Conservation (phyloP, 305 asterid species). For the Solanum hybrid region DNA sequence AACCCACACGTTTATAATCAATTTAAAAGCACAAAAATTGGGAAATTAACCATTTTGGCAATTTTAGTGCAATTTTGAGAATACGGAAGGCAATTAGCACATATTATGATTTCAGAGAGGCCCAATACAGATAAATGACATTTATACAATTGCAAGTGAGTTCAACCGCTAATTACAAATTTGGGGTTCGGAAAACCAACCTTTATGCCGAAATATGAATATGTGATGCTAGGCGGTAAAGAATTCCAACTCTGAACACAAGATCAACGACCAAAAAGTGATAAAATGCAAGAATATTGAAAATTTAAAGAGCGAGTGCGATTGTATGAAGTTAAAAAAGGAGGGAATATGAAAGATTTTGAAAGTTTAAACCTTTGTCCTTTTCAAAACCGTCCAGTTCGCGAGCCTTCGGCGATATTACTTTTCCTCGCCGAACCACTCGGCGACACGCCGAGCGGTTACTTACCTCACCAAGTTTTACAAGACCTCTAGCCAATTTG, state of each 20-base stretch:
- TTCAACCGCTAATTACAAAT: background rate
- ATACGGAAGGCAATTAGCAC: background rate
- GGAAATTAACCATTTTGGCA: too few species aligned
- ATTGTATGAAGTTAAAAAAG: background rate
- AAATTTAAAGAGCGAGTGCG: background rate
- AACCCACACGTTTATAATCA: too few species aligned
- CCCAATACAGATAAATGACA: background rate
- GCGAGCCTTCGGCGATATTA: background rate
- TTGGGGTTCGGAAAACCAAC: background rate
- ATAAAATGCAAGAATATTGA: background rate
- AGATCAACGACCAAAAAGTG: background rate
- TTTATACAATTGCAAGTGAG: background rate
- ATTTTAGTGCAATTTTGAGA: background rate
- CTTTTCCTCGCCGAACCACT: background rate
- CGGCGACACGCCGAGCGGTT: background rate
- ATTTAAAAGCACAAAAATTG: too few species aligned
- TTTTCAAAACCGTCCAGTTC: background rate
- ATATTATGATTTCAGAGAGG: background rate
- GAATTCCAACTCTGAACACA: background rate
- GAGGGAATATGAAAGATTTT: background rate
- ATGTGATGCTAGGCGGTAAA: background rate
- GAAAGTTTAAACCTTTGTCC: background rate
- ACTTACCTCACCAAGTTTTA: background rate
- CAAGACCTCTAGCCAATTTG: background rate
- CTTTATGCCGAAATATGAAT: too few species aligned